Base-by-base conservation (phyloP, 2,329 filamentous ascomycete species). In the Stachybotrys echinatus region DNA sequence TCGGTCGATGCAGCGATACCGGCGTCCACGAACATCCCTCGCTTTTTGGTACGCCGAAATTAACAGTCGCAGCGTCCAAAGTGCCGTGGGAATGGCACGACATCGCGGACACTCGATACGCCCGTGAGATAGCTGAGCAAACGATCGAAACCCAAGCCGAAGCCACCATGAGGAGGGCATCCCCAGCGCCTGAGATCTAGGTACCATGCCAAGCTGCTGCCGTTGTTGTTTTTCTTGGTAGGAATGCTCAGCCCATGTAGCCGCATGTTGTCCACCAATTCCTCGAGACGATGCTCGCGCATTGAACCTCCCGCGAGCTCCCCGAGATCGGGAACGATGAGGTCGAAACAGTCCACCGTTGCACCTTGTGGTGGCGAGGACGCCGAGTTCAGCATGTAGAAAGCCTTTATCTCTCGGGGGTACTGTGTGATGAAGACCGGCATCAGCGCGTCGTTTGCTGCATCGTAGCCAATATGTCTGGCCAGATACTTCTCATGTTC, bases 351-450 rank as follows among this genome's bases (percentile, higher is more conserved):
- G 52, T 91, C 89, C 12, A 90, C 90, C 5, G 90, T 95, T 44
- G 64, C 58, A 43, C 67, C 65, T 43, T 64, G 55, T 5, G 56
- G 22, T 8, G 62, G 60, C 12, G 61, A 56, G 1, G 61, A 52
- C 20, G 58, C 54, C 12, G 66, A 70, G 48, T 70, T 68, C 40
- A 67, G 71, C 76, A 79, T 79, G 66, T 79, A 99, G 70, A 97
- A 99, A 12, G 92, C 89, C 71, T 99, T 99, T 65, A 94, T 84
- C 45, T 77, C 74, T 56, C 82, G 82, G n/a, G 94, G 94, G 64
- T 96, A 99, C 66, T 96, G 79, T 14, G 92, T 97, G 55, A 99
- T 84, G 65, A 97, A 97, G 42, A 97, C 77, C 7, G 94, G 94
- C 45, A 79, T 72, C 56, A 66, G 67, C 39, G 72, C 72, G 23